Percentiles rank a stretch among this genome's conserved stretches.
These are phyloP conservation scores for Ceratobasidium sp. DNA, from an alignment of 1,284 basidiomycete species.

Conservation along the genomic window DNA sequence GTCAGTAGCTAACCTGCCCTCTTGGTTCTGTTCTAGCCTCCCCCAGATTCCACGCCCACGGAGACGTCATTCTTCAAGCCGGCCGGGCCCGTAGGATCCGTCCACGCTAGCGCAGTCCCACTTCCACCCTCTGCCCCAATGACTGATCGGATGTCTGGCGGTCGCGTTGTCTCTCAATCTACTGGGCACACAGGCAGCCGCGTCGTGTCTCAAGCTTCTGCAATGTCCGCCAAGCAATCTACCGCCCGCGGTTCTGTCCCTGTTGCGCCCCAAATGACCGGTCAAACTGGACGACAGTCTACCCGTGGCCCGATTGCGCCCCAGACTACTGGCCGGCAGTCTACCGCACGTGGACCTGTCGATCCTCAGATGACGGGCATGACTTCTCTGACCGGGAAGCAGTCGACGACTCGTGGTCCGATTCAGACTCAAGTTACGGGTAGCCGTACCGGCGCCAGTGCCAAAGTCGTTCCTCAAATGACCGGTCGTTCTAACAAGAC, in stretches of 20 bases:
- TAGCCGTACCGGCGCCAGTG: not conserved
- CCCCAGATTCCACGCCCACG: constrained; percentile 26
- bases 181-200: constrained; percentile 23
- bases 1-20: not conserved
- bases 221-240: constrained; percentile 21
- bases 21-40: constrained; percentile 31
- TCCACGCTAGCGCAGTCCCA: constrained; percentile 28
- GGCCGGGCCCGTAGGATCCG: constrained; percentile 23
- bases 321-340: constrained; percentile 37
- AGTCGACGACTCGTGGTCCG: constrained; percentile 17
- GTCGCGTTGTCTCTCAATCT: constrained; percentile 28
- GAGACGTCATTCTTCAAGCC: constrained; percentile 38
- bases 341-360: constrained; percentile 30
- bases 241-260: constrained; percentile 30
- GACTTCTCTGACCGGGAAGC: not conserved
- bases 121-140: constrained; percentile 39
- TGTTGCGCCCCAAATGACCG: constrained; percentile 36
- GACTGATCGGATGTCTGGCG: constrained; percentile 23
- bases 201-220: constrained; percentile 21
- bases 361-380: constrained; percentile 22
- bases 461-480: constrained; percentile 38
- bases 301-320: constrained; percentile 27
- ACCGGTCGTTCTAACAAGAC: constrained; percentile 24
- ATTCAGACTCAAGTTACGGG: constrained; percentile 27
- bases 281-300: constrained; percentile 24